Conservation (phyloP, 768 basidiomycete species). For the Tylopilus sp. region DNA sequence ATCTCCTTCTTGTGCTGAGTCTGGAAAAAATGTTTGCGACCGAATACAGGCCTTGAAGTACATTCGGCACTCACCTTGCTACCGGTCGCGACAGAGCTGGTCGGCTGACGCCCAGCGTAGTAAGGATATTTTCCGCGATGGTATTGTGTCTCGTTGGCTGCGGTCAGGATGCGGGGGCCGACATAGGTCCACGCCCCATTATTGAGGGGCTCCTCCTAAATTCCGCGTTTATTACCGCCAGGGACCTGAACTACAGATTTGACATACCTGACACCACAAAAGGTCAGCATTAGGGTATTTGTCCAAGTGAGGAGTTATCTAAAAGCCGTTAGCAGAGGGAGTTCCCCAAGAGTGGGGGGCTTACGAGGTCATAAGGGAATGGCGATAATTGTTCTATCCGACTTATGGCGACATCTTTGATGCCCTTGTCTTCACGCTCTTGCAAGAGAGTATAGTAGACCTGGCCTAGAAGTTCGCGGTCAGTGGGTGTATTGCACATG, state of each 20-base stretch:
- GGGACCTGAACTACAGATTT: neutral
- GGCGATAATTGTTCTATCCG: conserved; percentile 94
- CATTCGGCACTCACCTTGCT: conserved; percentile 61
- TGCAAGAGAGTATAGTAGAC: conserved; percentile 88
- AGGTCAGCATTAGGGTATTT: conserved; percentile 93
- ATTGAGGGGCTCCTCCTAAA: conserved; percentile 90
- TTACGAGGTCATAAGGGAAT: conserved; percentile 92
- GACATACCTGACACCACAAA: conserved; percentile 80
- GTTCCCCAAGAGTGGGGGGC: conserved; percentile 21
- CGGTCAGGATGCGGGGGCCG: conserved; percentile 89
- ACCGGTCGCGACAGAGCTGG: conserved; percentile 88
- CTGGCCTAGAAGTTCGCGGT: conserved; percentile 57
- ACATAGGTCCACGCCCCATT: conserved; percentile 98
- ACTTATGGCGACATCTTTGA: conserved; percentile 93
- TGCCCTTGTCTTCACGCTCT: conserved; percentile 87
- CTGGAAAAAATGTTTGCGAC: conserved; percentile 33
- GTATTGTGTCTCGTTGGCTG: conserved; percentile 84
- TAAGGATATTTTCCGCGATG: conserved; percentile 88
- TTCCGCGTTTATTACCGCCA: conserved; percentile 2
- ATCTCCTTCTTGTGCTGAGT: conserved; percentile 89
- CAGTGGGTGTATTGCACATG: neutral
- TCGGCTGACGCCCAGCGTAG: conserved; percentile 92
- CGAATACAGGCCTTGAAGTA: neutral
- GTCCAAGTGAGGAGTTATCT: conserved; percentile 93
- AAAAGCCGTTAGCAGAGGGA: conserved; percentile 9